These are phyloP conservation scores for Trypanosoma caninum DNA, from an alignment of 208 protist genomes.

Conservation along the genomic window DNA sequence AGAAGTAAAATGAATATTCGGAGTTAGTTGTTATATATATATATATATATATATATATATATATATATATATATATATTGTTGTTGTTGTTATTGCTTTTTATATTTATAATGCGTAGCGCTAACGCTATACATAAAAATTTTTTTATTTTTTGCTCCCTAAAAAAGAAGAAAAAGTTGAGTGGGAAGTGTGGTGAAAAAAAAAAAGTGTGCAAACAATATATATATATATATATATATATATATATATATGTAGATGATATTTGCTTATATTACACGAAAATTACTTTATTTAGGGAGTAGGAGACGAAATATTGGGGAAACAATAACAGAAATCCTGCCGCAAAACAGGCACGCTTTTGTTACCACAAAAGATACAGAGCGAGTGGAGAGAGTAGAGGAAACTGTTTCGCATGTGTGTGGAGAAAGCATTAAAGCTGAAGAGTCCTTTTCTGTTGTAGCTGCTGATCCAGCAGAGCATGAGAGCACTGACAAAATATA, in stretches of 20 bases:
- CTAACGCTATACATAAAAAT: background rate
- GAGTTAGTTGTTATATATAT: background rate
- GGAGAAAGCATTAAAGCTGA: too few species aligned
- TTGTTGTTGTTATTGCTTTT: background rate
- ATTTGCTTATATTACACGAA: background rate
- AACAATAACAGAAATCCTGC: background rate
- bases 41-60: background rate
- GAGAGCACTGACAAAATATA: too few species aligned
- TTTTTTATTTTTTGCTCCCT: background rate
- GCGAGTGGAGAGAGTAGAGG: too few species aligned
- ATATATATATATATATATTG: conserved; percentile 17
- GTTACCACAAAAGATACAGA: too few species aligned
- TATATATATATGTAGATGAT: background rate
- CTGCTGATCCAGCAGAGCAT: background rate
- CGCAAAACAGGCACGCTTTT: too few species aligned
- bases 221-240: conserved; percentile 1
- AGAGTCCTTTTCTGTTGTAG: background rate
- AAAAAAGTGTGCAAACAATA: background rate
- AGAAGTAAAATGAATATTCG: conserved; percentile 1
- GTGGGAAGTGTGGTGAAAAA: background rate
- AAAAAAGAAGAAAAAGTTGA: background rate
- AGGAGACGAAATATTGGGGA: background rate
- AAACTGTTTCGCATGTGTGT: too few species aligned
- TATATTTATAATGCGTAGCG: background rate
- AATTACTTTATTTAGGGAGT: background rate